Percentiles rank a stretch among this genome's conserved stretches.
Evolutionary conservation across 2,329 filamentous ascomycete species (phyloP).

Genomic region (Epichloe gansuensis): DNA sequence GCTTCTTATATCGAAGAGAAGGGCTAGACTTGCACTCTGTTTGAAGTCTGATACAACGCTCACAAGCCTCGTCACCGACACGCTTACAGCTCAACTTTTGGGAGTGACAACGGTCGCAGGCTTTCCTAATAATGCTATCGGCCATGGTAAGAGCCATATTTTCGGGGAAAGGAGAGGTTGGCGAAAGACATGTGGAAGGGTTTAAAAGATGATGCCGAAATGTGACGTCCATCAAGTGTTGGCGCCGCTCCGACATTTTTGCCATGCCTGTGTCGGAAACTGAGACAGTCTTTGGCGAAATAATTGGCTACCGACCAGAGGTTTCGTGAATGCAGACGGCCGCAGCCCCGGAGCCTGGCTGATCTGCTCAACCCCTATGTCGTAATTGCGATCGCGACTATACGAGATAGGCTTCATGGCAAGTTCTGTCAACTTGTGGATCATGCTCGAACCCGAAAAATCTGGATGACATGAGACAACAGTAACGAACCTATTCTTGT

Average conservation of each 20-base stretch:
- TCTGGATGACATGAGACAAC: constrained; percentile 6
- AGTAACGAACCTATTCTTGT: not conserved
- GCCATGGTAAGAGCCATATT: constrained; percentile 22
- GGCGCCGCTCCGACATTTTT: constrained; percentile 6
- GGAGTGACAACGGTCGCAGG: constrained; percentile 34
- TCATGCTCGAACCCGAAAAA: constrained; percentile 1
- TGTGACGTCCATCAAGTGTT: constrained; percentile 6
- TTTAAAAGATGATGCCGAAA: constrained; percentile 16
- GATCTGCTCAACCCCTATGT: not conserved
- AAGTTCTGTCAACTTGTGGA: not conserved
- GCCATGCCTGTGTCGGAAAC: not conserved
- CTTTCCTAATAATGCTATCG: constrained; percentile 28
- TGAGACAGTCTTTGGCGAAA: constrained; percentile 4
- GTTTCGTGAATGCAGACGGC: constrained; percentile 8
- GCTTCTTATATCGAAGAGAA: constrained; percentile 26
- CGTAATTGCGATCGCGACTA: not conserved
- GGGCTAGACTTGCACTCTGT: constrained; percentile 32
- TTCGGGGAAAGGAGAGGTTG: constrained; percentile 10
- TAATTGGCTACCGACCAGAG: constrained; percentile 7
- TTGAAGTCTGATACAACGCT: constrained; percentile 29
- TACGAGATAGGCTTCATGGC: not conserved
- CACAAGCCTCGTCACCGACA: constrained; percentile 26
- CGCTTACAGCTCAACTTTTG: constrained; percentile 36
- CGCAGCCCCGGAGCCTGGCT: constrained; percentile 1
- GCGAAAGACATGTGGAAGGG: constrained; percentile 17